A percentile compares a stretch with the other conserved stretches of the same genome.
phyloP scores from a whole-genome alignment of 192 early-diverging fungal genomes.

The Coemansia sp. region DNA sequence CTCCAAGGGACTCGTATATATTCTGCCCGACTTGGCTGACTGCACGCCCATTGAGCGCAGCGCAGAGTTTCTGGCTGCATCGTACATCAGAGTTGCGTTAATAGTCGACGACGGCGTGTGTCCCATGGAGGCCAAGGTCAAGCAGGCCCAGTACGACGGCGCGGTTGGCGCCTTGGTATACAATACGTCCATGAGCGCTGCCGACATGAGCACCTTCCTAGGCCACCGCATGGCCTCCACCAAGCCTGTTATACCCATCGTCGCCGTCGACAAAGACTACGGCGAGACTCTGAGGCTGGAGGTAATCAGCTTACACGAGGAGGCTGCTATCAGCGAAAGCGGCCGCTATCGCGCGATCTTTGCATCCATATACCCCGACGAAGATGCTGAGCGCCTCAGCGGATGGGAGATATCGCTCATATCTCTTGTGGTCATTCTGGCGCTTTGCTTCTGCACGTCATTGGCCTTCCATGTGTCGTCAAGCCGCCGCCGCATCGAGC shows the following conservation, averaged over 20 bases:
- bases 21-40: constrained; percentile 20
- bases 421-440: constrained; percentile 43
- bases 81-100: constrained; percentile 48
- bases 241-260: constrained; percentile 30
- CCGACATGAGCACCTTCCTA: constrained; percentile 21
- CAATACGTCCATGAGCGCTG: constrained; percentile 26
- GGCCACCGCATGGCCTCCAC: constrained; percentile 15
- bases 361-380: constrained; percentile 42
- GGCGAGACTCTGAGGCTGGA: constrained; percentile 45
- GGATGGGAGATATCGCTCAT: constrained; percentile 54
- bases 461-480: constrained; percentile 44
- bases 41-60: constrained; percentile 44
- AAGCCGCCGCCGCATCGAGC: constrained; percentile 11
- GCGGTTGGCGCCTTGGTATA: constrained; percentile 53
- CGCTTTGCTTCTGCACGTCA: constrained; percentile 46
- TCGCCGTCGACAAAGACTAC: constrained; percentile 44
- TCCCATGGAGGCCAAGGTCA: constrained; percentile 31
- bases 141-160: constrained; percentile 50
- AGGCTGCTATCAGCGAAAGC: constrained; percentile 15
- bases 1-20: constrained; percentile 46
- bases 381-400: constrained; percentile 36
- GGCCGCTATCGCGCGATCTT: constrained; percentile 45
- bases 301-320: constrained; percentile 26
- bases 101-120: constrained; percentile 41
- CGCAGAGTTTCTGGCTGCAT: constrained; percentile 23